These are phyloP conservation scores for Mucor ambiguus DNA, from an alignment of 371 early-diverging fungal species.

Conservation along the genomic window DNA sequence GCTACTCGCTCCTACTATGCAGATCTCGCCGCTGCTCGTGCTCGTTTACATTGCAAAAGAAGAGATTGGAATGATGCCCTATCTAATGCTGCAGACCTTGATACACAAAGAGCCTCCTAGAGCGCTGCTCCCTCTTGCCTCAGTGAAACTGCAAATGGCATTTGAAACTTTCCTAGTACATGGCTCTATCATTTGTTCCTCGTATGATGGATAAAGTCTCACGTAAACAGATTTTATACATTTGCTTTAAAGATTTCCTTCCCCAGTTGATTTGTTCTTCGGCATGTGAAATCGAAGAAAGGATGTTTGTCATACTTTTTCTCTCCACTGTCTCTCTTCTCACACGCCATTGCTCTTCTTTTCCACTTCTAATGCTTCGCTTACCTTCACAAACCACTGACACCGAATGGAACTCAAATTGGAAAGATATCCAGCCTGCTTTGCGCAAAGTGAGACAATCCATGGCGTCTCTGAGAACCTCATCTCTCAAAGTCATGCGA, in stretches of 20 bases:
- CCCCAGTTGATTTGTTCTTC: not conserved
- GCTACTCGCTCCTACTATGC: no score
- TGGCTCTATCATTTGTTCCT: no score
- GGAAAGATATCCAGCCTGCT: constrained; percentile 60
- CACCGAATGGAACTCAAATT: constrained; percentile 58
- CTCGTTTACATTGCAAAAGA: no score
- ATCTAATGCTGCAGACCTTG: no score
- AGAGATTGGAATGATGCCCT: no score
- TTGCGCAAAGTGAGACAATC: constrained; percentile 55
- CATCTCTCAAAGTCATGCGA: constrained; percentile 71
- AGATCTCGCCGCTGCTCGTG: no score
- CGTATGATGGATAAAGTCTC: no score
- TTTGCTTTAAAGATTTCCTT: not conserved
- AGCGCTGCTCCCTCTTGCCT: no score
- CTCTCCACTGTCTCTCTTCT: not conserved
- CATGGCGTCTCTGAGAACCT: constrained; percentile 55
- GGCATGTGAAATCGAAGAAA: constrained; percentile 1
- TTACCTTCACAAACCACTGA: constrained; percentile 40
- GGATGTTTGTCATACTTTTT: constrained; percentile 9
- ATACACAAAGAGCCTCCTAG: no score
- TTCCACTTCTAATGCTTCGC: constrained; percentile 20
- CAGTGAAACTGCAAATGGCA: no score
- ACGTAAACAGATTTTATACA: no score
- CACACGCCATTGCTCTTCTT: constrained; percentile 2
- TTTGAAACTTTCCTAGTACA: no score